Base-by-base conservation (phyloP, 495 filamentous ascomycete genomes). In the Schizothecium vesticola region DNA sequence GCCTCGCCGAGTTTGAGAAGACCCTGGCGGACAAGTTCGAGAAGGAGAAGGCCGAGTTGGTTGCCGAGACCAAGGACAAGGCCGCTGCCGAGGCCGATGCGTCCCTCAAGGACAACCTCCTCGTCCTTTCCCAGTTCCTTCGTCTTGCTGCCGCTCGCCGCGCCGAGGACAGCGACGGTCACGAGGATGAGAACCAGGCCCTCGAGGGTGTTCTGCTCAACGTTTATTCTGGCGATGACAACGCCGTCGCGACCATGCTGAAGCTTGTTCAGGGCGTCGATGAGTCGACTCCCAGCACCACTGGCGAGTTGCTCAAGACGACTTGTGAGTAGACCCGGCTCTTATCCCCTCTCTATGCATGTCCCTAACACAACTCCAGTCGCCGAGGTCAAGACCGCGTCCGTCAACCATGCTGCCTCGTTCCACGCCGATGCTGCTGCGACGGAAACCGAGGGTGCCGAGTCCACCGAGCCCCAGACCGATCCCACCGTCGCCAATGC, bases 161-260 rank as follows among this genome's bases (percentile, higher is more conserved):
- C 71, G 78, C 79, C 26, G 88, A 83, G 61, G 88, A 91, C 67
- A 86, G 86, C 59, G 86, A 90, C 72, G 83, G 88, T 22, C 76
- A 82, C 3, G 65, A 80, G 0, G 88, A 91, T 36, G 92, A 97
- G 79, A 91, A 86, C 73, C 87, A 87, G 78, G 95, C 93, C 57
- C 90, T 98, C 68, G 96, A 99, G 79, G 92, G 91, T 63, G 89
- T 95, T 28, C 84, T 99, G 56, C 88, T 94, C 63, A 84, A 91
- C 73, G 89, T 98, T 55, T 99, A 99, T 78, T 89, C 88, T 23
- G 96, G 96, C 31, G 90, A 93, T 70, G 85, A 90, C 61, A 84
- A 86, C 71, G 94, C 93, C 21, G 92, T 99, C 19, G 82, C 85
- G 43, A 86, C 91, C 13, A 94, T 96, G 83, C 76, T 92, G 70